Evolutionary conservation across 768 basidiomycete genomes (phyloP), one percentile per base, ranked within the genome.

Genomic region (Hortiboletus campestris): DNA sequence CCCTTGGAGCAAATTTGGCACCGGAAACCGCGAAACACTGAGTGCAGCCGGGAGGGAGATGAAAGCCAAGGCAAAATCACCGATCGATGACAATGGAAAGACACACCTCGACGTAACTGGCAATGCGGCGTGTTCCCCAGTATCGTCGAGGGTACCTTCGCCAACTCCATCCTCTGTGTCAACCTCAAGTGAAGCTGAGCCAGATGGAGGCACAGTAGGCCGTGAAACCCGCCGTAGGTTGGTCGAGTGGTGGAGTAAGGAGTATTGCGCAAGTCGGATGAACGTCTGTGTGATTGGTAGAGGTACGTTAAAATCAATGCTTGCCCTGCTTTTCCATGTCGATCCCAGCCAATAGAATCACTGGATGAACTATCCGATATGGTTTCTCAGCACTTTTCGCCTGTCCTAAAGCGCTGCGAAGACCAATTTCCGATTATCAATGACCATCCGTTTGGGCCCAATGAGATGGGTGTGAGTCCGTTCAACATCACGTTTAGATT

Each of bases 1-100:
- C 69, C 82, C 83, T 4, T 98, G 93, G 87, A 81, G 80, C 56
- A 98, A 97, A 67, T 98, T 98, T 66, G 94, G 95, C 2, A 92
- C 85, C 19, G 94, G 94, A 7, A 89, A 90, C 71, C 81, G 83
- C 45, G 84, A 84, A 34, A 93, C 85, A 63, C 76, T 91, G 67
- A 85, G 79, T 6, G 76, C 78, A 55, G 83, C 83, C 0, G 90
- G 85, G 4, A 80, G 76, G 60, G 74, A 79, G 40, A 71, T 82
- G 49, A 84, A 82, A 66, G 76, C 74, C 12, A 79, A 79, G 55
- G 80, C 78, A 9, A 76, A 75, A 32, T 63, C 81, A 44, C 68
- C 61, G 20, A 10, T 61, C 17, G 67, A 68, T 20, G 63, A 51
- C 14, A 38, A 48, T 22, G 67, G 71, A 53, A 69, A 63, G 36